Base-by-base conservation (phyloP, 495 filamentous ascomycete species). In the Chaetomium tenue region DNA sequence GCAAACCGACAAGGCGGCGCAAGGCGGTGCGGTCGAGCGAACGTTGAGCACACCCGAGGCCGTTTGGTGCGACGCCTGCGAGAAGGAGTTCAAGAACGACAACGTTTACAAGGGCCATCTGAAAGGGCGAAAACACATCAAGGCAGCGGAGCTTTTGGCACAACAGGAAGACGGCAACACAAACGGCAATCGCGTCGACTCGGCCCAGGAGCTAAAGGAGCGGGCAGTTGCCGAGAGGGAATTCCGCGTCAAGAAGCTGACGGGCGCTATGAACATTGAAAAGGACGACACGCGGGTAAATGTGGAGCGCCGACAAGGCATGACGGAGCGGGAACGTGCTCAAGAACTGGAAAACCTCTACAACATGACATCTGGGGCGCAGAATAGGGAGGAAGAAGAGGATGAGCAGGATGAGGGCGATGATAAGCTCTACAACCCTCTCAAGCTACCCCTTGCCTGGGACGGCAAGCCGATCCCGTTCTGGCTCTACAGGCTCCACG, bases 401-500 rank as follows among this genome's bases (percentile, higher is more conserved):
- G 81, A 77, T 22, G 75, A 73, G 8, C 83, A 76, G 7, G 84
- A 83, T 23, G 81, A 81, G 22, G 83, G 93, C 23, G 89, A 92
- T 26, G 91, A 94, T 63, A 92, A 87, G 67, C 88, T 98, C 64
- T 97, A 97, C 83, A 98, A 98, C 73, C 94, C 94, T 1, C 83
- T 98, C 64, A 98, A 98, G 70, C 81, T 98, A 9, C 94, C 94
- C 7, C 81, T 98, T 20, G 93, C 91, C 5, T 98, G 94, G 94
- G 94, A 98, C 69, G 93, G 95, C 42, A 98, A 98, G 72, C 94
- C 94, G 18, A 98, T 98, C 70, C 94, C 94, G 16, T 98, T 93
- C 80, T 98, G 94, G 94, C 86, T 98, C 3, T 98, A 97, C 82
- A 93, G 97, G 70, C 81, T 98, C 18, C 94, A 98, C 72, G 94